Conservation (phyloP, 768 basidiomycete genomes). For the Boletus reticulatus region DNA sequence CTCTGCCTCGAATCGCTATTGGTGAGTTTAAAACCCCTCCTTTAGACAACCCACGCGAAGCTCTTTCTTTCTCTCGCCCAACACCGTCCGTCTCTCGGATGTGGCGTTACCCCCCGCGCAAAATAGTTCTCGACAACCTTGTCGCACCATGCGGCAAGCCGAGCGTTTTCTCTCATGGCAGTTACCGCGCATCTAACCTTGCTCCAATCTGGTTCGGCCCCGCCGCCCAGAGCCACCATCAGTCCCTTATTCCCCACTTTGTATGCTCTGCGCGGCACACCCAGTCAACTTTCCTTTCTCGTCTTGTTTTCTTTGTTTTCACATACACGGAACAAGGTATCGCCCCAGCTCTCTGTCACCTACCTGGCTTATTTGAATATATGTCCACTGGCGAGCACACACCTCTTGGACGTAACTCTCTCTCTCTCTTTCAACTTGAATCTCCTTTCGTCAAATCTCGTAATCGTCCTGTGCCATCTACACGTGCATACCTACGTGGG, state of each 20-base stretch:
- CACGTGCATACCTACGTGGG: constrained; percentile 9
- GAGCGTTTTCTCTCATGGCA: neutral
- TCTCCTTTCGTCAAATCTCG: constrained; percentile 11
- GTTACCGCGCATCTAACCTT: constrained; percentile 4
- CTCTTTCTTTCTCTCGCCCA: too few relatives aligned
- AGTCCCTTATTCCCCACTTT: neutral
- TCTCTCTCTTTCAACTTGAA: neutral
- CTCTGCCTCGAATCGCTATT: too few relatives aligned
- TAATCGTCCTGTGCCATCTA: constrained; percentile 9
- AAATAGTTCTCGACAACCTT: too few relatives aligned
- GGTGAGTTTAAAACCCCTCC: too few relatives aligned
- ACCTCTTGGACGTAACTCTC: constrained; percentile 15
- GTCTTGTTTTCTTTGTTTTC: constrained; percentile 1
- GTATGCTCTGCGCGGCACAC: neutral
- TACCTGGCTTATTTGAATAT: neutral
- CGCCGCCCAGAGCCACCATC: constrained; percentile 7
- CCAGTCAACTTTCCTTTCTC: constrained; percentile 1
- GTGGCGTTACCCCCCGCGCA: too few relatives aligned
- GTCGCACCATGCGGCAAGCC: neutral
- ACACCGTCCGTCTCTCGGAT: too few relatives aligned
- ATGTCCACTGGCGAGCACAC: constrained; percentile 2
- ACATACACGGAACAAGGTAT: neutral
- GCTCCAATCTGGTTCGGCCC: constrained; percentile 9
- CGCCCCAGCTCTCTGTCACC: constrained; percentile 3
- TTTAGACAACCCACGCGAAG: too few relatives aligned